A percentile compares a stretch with the other conserved stretches of the same genome.
phyloP scores from a whole-genome alignment of 1,139 yeast species.

The Pneumocystis wakefieldiae region DNA sequence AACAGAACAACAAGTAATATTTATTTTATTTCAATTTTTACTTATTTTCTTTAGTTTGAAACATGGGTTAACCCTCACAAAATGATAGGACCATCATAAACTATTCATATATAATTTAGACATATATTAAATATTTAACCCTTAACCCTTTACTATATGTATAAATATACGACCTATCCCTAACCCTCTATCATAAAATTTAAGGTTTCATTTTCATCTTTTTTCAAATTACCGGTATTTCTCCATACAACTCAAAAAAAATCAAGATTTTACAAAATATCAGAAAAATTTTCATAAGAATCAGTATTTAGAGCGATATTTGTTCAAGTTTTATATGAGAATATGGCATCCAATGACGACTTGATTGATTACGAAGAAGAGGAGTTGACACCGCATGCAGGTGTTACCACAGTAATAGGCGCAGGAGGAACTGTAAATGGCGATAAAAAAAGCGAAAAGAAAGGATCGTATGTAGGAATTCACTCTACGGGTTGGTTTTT shows the following conservation, averaged over 20 bases:
- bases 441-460: slow-evolving; percentile 49
- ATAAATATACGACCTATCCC: neutral
- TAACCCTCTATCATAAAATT: neutral
- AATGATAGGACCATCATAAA: slow-evolving; percentile 70
- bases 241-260: neutral
- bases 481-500: slow-evolving; percentile 65
- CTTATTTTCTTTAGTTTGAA: slow-evolving; percentile 34
- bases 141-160: too few species aligned
- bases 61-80: slow-evolving; percentile 94
- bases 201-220: neutral
- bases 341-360: slow-evolving; percentile 50
- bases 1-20: slow-evolving; percentile 39
- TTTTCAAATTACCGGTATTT: neutral
- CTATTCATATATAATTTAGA: neutral
- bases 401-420: slow-evolving; percentile 20
- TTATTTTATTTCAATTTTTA: neutral
- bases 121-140: too few species aligned
- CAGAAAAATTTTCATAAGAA: neutral
- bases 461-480: slow-evolving; percentile 95
- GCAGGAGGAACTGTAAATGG: slow-evolving; percentile 20
- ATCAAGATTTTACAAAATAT: too few species aligned
- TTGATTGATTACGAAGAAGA: slow-evolving; percentile 26
- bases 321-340: too few species aligned
- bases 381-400: slow-evolving; percentile 33
- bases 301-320: neutral